Conservation (phyloP, 2,329 filamentous ascomycete genomes). For the Trichoderma afroharzianum region DNA sequence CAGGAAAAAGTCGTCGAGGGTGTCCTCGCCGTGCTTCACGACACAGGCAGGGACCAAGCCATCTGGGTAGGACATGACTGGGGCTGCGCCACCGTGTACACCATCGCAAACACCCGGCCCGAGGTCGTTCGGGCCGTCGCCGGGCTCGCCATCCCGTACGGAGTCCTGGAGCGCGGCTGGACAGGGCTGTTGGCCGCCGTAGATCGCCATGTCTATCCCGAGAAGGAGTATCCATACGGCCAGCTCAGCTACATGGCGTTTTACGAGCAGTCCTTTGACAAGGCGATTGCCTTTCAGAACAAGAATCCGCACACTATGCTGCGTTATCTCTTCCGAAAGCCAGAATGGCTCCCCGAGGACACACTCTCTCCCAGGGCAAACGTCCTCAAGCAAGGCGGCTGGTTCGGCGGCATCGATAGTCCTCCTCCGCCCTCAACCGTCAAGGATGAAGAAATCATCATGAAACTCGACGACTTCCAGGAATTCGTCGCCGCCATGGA, state of each 20-base stretch:
- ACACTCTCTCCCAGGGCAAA: slow-evolving; percentile 6
- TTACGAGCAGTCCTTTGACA: slow-evolving; percentile 28
- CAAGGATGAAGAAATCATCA: not conserved
- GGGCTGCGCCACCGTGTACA: slow-evolving; percentile 30
- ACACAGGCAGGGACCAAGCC: slow-evolving; percentile 33
- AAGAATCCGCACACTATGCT: slow-evolving; percentile 20
- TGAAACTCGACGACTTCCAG: slow-evolving; percentile 21
- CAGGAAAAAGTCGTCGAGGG: slow-evolving; percentile 27
- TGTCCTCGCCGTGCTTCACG: slow-evolving; percentile 29
- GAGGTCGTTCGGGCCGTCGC: slow-evolving; percentile 25
- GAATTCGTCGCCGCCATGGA: slow-evolving; percentile 31
- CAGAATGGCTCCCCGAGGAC: not conserved
- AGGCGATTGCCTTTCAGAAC: slow-evolving; percentile 20
- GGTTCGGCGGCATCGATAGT: slow-evolving; percentile 19
- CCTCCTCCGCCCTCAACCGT: not conserved
- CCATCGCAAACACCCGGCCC: slow-evolving; percentile 29
- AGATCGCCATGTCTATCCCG: slow-evolving; percentile 44
- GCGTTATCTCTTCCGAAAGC: slow-evolving; percentile 10
- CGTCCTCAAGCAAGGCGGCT: slow-evolving; percentile 15
- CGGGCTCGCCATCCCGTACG: slow-evolving; percentile 39
- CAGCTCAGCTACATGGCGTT: slow-evolving; percentile 32
- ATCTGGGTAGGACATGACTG: slow-evolving; percentile 47
- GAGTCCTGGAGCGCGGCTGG: slow-evolving; percentile 39
- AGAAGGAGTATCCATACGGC: slow-evolving; percentile 35
- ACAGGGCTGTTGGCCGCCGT: slow-evolving; percentile 32